Evolutionary conservation across 352 stramenopile species (phyloP), one percentile per base, ranked within the genome.

Genomic region (Phytopythium montanum): DNA sequence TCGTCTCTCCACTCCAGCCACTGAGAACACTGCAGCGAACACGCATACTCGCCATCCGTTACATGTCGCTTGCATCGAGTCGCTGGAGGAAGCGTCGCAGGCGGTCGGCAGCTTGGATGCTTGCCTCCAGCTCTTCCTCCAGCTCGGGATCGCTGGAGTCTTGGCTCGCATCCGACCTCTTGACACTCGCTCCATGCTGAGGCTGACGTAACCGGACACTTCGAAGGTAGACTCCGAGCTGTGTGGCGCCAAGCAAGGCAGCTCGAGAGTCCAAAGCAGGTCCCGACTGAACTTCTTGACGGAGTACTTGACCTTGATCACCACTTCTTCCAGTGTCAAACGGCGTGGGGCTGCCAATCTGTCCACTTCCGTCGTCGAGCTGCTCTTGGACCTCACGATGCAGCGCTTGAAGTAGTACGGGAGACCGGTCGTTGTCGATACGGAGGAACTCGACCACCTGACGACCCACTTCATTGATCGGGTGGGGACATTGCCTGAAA

Each of bases 161-260:
- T 1, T 21, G 41, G 28, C n/a, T 50, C 14, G 44, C 44, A 31
- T 26, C 25, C 21, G 14, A 21, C 9, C n/a, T 50, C 21, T 50
- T 25, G n/a, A 21, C 21, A 50, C 21, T 31, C 8, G 39, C 14
- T 18, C 16, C 19, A 12, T 6, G 39, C 18, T 46, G 18, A 25
- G 6, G 23, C 5, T 25, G 39, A 25, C 18, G 18, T 8, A 21
- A 25, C 13, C 18, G 39, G 41, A 48, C 41, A 9, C 41, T 28
- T n/a, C 41, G 41, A 16, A 48, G 41, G n/a, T 48, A 29, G 41
- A 48, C 16, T 48, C 41, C 41, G 16, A 48, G 41, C 41, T 48
- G 19, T 18, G 41, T 21, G 12, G n/a, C n/a, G 41, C 41, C 8
- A 16, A 48, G 41, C n/a, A 48, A 48, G n/a, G 41, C 41, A 12